Base-by-base conservation (phyloP, 1,284 basidiomycete genomes). In the Stygiomarasmius scandens region DNA sequence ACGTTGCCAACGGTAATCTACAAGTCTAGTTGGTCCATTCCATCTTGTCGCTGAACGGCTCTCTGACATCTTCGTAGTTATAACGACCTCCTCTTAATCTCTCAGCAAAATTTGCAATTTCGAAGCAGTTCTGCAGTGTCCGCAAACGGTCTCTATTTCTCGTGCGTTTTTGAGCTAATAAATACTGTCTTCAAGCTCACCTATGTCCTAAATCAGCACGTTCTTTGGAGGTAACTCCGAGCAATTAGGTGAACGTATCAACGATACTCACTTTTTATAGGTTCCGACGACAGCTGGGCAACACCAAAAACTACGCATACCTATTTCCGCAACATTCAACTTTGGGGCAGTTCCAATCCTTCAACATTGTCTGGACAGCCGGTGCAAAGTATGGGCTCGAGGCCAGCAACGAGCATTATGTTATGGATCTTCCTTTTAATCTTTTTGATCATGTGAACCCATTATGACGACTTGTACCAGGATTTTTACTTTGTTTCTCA, bases 251-350 rank as follows among this genome's bases (percentile, higher is more conserved):
- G 36, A 43, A 46, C 11, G 14, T 49, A 14, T 51, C 48, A 45
- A 41, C 36, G 45, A 61, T 46, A 56, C 27, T 49, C 49, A 12
- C 12, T 52, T 53, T 56, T 51, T 20, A 22, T 56, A 83, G 84
- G 87, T 22, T 78, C 77, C 55, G 86, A 91, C 64, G 59, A 72
- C 3, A 81, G 78, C 47, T 92, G 86, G 86, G 85, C 85, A 27
- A 84, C 87, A 0, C 79, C 84, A 9, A 67, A 72, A 4, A 82
- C 79, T 1, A 81, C 83, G 1, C 80, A 88, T 66, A 85, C 86
- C 0, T 90, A 88, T 69, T 90, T 82, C 75, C 85, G 89, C 60
- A 87, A 90, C 67, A 75, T 91, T 58, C 72, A 73, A 36, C 66
- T 88, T 45, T 87, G 78, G 74, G 85, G 76, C 8, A 73, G 80